Conservation (phyloP, 768 basidiomycete species). For the Hortiboletus campestris region DNA sequence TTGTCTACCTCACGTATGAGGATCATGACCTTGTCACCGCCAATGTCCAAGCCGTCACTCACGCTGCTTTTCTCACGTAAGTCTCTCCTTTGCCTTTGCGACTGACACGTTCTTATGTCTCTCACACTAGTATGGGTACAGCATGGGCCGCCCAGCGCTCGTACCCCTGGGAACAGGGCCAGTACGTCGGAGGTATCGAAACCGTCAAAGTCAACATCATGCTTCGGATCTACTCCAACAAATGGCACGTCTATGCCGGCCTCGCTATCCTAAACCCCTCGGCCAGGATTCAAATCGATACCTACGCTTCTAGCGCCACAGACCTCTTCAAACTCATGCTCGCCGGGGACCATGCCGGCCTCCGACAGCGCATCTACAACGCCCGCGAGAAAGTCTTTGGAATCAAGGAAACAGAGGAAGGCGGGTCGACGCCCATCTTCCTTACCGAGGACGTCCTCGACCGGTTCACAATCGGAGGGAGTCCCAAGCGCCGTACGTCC, state of each 20-base stretch:
- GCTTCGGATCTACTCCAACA: conserved; percentile 93
- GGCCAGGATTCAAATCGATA: conserved; percentile 85
- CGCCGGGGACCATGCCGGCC: conserved; percentile 45
- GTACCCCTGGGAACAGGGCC: conserved; percentile 95
- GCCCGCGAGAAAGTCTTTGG: conserved; percentile 80
- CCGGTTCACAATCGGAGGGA: conserved; percentile 76
- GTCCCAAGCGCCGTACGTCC: conserved; percentile 12
- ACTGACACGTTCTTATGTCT: conserved; percentile 2
- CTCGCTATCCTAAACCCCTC: conserved; percentile 96
- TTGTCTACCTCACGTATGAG: conserved; percentile 92
- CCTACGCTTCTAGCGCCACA: conserved; percentile 80
- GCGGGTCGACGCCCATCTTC: conserved; percentile 58
- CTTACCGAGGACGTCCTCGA: conserved; percentile 74
- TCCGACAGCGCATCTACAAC: conserved; percentile 71
- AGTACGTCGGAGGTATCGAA: conserved; percentile 96
- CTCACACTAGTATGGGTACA: conserved; percentile 82
- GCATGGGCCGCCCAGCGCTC: conserved; percentile 77
- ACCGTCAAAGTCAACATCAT: conserved; percentile 96
- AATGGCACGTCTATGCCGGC: conserved; percentile 99
- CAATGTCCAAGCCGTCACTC: conserved; percentile 97
- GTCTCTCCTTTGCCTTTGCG: conserved; percentile 6
- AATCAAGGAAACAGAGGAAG: conserved; percentile 29
- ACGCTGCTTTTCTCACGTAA: conserved; percentile 94
- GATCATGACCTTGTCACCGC: conserved; percentile 97
- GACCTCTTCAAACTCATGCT: conserved; percentile 98